Evolutionary conservation across 164 flowering plant species (phyloP).

Genomic region (Chimonanthus praecox): DNA sequence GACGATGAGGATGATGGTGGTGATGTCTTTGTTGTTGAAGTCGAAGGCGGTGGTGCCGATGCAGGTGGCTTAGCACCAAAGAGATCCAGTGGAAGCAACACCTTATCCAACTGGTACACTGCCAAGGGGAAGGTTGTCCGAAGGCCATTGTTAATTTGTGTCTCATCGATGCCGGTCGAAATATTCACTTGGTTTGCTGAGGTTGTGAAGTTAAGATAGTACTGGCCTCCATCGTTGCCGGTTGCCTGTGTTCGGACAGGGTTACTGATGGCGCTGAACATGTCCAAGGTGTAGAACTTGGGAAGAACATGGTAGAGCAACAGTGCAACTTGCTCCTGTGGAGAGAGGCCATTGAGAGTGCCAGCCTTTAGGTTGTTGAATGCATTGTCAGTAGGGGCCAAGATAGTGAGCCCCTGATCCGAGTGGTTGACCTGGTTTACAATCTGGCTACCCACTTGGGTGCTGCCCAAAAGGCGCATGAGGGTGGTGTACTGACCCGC

Average conservation of each 20-base stretch:
- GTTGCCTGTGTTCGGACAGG: conserved; percentile 69
- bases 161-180: conserved; percentile 42
- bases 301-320: conserved; percentile 64
- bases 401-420: conserved; percentile 62
- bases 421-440: conserved; percentile 65
- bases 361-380: conserved; percentile 67
- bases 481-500: conserved; percentile 53
- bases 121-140: conserved; percentile 48
- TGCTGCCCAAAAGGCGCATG: conserved; percentile 44
- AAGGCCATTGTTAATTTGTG: conserved; percentile 48
- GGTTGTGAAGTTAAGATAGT: conserved; percentile 46
- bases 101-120: conserved; percentile 68
- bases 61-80: conserved; percentile 34
- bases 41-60: conserved; percentile 1
- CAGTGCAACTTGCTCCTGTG: conserved; percentile 52
- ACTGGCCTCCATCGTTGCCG: conserved; percentile 34
- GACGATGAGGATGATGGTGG: background rate
- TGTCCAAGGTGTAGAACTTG: conserved; percentile 41
- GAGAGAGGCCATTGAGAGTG: conserved; percentile 40
- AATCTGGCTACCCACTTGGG: conserved; percentile 47
- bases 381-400: conserved; percentile 93
- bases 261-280: conserved; percentile 48
- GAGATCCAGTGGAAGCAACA: conserved; percentile 55
- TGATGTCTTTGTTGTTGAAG: conserved; percentile 4
- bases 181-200: conserved; percentile 57